phyloP scores from a whole-genome alignment of 2,329 filamentous ascomycete species.

The Graphilbum sp. region DNA sequence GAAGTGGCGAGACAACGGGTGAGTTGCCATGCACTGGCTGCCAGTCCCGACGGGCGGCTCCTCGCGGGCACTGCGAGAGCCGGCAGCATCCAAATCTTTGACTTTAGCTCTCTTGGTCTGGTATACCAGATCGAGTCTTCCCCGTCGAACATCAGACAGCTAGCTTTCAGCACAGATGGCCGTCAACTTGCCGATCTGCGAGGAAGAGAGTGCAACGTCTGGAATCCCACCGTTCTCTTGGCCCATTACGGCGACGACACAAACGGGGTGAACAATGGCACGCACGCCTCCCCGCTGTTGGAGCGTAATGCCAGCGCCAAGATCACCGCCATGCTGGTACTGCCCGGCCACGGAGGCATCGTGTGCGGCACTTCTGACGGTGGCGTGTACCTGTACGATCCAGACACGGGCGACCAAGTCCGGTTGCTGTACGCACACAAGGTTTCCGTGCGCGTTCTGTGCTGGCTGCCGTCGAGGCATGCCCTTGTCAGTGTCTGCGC shows the following conservation, averaged over 20 bases:
- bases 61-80: conserved; percentile 13
- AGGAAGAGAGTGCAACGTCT: conserved; percentile 19
- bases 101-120: conserved; percentile 14
- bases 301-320: conserved; percentile 8
- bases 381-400: conserved; percentile 16
- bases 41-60: conserved; percentile 15
- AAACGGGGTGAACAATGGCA: conserved; percentile 14
- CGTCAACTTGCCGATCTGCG: conserved; percentile 19
- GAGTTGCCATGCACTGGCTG: conserved; percentile 15
- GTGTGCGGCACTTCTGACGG: conserved; percentile 22
- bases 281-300: conserved; percentile 9
- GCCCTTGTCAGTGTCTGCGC: conserved; percentile 15
- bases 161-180: conserved; percentile 17
- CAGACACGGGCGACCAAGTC: background rate
- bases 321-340: conserved; percentile 15
- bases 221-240: conserved; percentile 17
- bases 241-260: conserved; percentile 13
- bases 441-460: conserved; percentile 13
- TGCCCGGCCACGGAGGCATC: conserved; percentile 12
- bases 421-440: conserved; percentile 15
- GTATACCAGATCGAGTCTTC: conserved; percentile 13
- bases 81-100: conserved; percentile 15
- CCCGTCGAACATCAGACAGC: conserved; percentile 14
- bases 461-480: conserved; percentile 12
- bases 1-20: conserved; percentile 9